Conservation (phyloP, 2,329 filamentous ascomycete genomes). For the Aureobasidium musti region DNA sequence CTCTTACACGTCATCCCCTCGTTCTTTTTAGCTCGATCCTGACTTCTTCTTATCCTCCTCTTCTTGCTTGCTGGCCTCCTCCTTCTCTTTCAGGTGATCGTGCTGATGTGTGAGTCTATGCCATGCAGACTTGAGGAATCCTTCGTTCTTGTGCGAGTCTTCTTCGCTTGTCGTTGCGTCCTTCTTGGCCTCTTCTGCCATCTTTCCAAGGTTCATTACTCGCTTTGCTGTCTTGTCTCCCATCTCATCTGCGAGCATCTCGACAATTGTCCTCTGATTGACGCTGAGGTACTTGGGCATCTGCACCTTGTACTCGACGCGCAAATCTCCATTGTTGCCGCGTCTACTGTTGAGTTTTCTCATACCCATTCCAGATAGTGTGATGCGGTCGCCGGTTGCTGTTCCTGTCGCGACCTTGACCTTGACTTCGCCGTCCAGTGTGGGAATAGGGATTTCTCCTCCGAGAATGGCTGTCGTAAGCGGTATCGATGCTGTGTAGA, state of each 20-base stretch:
- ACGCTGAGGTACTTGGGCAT: constrained; percentile 94
- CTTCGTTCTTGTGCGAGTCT: constrained; percentile 72
- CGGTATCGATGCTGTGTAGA: constrained; percentile 89
- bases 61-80: constrained; percentile 44
- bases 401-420: constrained; percentile 91
- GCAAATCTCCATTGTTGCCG: constrained; percentile 74
- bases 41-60: constrained; percentile 19
- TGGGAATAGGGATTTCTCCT: constrained; percentile 86
- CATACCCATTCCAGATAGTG: constrained; percentile 90
- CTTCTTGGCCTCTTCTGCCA: constrained; percentile 41
- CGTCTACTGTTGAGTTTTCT: constrained; percentile 71
- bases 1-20: not conserved
- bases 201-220: constrained; percentile 76
- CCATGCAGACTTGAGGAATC: constrained; percentile 92
- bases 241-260: constrained; percentile 97
- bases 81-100: constrained; percentile 34
- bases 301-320: constrained; percentile 88
- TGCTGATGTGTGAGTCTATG: constrained; percentile 82
- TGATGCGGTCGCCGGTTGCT: constrained; percentile 88
- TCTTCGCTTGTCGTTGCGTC: constrained; percentile 31
- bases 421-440: constrained; percentile 84
- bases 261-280: constrained; percentile 88
- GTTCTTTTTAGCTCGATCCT: not conserved
- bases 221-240: constrained; percentile 87
- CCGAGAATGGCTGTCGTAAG: constrained; percentile 91